phyloP scores from a whole-genome alignment of 2,329 filamentous ascomycete genomes.

The Penicillium paneum region DNA sequence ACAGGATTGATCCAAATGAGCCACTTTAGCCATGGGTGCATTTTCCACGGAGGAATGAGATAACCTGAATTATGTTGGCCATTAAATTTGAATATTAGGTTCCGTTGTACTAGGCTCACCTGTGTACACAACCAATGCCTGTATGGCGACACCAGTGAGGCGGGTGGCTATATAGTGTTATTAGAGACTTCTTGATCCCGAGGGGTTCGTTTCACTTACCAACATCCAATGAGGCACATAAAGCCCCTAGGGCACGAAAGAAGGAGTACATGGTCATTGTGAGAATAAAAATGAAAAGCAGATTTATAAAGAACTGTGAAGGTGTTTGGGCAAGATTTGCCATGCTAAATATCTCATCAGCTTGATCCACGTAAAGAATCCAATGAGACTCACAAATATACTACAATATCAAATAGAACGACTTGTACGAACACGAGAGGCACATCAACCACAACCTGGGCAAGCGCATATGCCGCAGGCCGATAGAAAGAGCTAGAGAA shows the following conservation, averaged over 20 bases:
- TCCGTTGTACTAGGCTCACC: slow-evolving; percentile 17
- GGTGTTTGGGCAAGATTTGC: slow-evolving; percentile 53
- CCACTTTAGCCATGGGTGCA: slow-evolving; percentile 64
- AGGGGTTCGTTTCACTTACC: slow-evolving; percentile 30
- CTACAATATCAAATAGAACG: slow-evolving; percentile 57
- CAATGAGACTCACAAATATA: slow-evolving; percentile 52
- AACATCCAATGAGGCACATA: slow-evolving; percentile 51
- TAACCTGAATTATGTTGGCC: slow-evolving; percentile 48
- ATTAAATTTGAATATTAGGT: not conserved
- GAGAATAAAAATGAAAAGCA: slow-evolving; percentile 53
- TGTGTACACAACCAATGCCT: slow-evolving; percentile 58
- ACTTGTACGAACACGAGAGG: slow-evolving; percentile 59
- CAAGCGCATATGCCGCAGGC: slow-evolving; percentile 58
- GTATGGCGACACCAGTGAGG: slow-evolving; percentile 50
- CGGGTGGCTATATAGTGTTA: slow-evolving; percentile 37
- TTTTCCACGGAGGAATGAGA: slow-evolving; percentile 59
- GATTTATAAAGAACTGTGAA: slow-evolving; percentile 61
- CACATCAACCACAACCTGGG: slow-evolving; percentile 57
- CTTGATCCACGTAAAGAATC: not conserved
- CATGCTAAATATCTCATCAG: slow-evolving; percentile 42
- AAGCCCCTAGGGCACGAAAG: slow-evolving; percentile 50
- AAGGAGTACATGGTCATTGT: slow-evolving; percentile 57
- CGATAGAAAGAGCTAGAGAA: slow-evolving; percentile 58
- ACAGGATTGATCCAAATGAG: slow-evolving; percentile 65
- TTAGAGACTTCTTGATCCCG: not conserved